Conservation (phyloP, 2,329 filamentous ascomycete species). For the Orbilia quercus region DNA sequence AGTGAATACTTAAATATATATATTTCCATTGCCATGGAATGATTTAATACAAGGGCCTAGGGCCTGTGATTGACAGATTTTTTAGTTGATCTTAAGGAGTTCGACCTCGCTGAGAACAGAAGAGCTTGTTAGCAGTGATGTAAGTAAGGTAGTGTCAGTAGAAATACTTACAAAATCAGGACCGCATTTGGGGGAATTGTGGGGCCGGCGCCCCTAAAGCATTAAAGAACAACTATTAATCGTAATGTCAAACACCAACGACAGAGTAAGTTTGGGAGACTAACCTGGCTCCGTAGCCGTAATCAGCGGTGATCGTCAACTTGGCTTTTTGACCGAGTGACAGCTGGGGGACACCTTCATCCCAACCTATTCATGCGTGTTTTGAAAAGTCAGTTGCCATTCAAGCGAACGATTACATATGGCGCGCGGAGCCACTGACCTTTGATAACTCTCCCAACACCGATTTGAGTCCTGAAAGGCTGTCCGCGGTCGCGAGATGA, state of each 20-base stretch:
- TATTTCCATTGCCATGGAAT: no score
- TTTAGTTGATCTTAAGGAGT: conserved; percentile 54
- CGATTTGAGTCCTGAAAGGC: conserved; percentile 78
- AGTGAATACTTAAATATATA: no score
- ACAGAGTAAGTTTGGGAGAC: background rate
- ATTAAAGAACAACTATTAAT: conserved; percentile 39
- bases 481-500: conserved; percentile 80
- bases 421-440: conserved; percentile 64
- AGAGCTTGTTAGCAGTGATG: background rate
- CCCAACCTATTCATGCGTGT: conserved; percentile 68
- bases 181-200: conserved; percentile 79
- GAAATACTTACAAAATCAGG: conserved; percentile 88
- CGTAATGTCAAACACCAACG: background rate
- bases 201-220: conserved; percentile 83
- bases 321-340: conserved; percentile 89
- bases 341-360: conserved; percentile 87
- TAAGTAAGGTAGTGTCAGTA: conserved; percentile 3
- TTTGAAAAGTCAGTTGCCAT: background rate
- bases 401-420: no score
- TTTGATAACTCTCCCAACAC: conserved; percentile 84
- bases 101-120: conserved; percentile 54
- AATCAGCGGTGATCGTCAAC: conserved; percentile 77
- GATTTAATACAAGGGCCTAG: no score
- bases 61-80: background rate
- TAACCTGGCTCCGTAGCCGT: conserved; percentile 47